Conservation (phyloP, 1,284 basidiomycete species). For the Quambalaria eucalypti region DNA sequence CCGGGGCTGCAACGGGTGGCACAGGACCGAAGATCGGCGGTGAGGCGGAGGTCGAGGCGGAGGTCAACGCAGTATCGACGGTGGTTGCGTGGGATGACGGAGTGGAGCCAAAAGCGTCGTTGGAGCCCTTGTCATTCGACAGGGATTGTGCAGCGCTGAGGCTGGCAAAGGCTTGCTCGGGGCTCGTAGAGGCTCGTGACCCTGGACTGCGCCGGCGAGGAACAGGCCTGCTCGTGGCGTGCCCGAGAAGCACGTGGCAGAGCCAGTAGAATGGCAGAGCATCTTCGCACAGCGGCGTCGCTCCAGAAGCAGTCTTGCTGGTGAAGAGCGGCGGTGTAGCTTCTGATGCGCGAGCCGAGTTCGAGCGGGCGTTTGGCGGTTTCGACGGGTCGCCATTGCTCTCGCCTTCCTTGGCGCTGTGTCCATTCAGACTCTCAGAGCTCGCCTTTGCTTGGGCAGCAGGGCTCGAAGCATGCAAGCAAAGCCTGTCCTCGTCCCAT, state of each 20-base stretch:
- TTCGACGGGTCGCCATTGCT: not conserved
- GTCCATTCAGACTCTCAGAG: too few relatives aligned
- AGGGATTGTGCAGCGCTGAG: not conserved
- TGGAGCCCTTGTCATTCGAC: not conserved
- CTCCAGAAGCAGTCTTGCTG: conserved; percentile 30
- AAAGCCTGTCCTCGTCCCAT: conserved; percentile 29
- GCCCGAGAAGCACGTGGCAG: conserved; percentile 29
- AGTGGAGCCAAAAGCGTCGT: not conserved
- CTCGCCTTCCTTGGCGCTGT: conserved; percentile 7
- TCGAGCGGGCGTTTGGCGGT: not conserved
- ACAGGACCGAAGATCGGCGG: conserved; percentile 2
- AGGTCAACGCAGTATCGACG: not conserved
- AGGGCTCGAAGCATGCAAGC: conserved; percentile 21
- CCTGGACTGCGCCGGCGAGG: not conserved
- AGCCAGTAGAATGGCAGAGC: conserved; percentile 38
- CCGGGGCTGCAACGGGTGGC: conserved; percentile 5
- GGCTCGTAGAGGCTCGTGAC: not conserved
- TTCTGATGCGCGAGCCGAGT: too few relatives aligned
- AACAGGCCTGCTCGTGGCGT: conserved; percentile 11
- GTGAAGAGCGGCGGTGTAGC: conserved; percentile 11
- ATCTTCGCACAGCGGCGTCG: conserved; percentile 32
- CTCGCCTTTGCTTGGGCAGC: conserved; percentile 4
- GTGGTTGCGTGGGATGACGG: not conserved
- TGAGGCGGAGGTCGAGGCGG: not conserved
- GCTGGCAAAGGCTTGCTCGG: not conserved